Conservation (phyloP, 345 rosid genomes). For the Xanthoceras sorbifolium region DNA sequence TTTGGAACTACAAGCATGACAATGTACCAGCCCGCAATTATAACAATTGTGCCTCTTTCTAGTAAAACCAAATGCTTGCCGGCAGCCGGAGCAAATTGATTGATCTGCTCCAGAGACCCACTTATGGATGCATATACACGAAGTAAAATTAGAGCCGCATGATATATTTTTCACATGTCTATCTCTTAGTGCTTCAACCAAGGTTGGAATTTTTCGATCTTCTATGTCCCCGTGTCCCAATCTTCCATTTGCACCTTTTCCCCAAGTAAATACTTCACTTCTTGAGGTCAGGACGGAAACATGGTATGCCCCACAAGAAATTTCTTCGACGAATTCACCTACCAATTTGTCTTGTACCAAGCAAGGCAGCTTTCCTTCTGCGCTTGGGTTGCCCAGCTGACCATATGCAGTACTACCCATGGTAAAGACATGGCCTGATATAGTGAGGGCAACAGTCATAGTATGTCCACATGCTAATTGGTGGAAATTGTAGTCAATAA, state of each 20-base stretch:
- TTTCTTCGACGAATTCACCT: slow-evolving; percentile 95
- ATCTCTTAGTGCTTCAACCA: slow-evolving; percentile 83
- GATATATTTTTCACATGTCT: slow-evolving; percentile 87
- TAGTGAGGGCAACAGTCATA: slow-evolving; percentile 84
- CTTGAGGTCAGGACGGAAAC: slow-evolving; percentile 83
- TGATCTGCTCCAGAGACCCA: slow-evolving; percentile 97
- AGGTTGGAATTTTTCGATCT: slow-evolving; percentile 69
- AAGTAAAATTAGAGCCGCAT: slow-evolving; percentile 90
- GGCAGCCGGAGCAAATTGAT: slow-evolving; percentile 87
- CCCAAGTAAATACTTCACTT: slow-evolving; percentile 97
- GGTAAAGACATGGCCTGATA: slow-evolving; percentile 91
- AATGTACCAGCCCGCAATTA: slow-evolving; percentile 89
- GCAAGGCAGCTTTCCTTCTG: slow-evolving; percentile 75
- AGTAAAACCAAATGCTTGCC: slow-evolving; percentile 94
- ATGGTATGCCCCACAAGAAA: slow-evolving; percentile 87
- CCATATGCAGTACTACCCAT: slow-evolving; percentile 82
- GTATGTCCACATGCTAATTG: slow-evolving; percentile 87
- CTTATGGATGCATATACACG: slow-evolving; percentile 89
- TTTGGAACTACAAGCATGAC: slow-evolving; percentile 95
- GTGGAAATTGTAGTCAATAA: slow-evolving; percentile 89
- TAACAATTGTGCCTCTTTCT: slow-evolving; percentile 95
- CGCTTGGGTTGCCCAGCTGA: slow-evolving; percentile 68
- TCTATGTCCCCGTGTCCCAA: slow-evolving; percentile 89
- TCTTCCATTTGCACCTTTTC: slow-evolving; percentile 86
- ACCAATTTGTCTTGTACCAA: slow-evolving; percentile 84